These are phyloP conservation scores for Posidonia australis DNA, from an alignment of 106 monocot genomes.

Conservation along the genomic window DNA sequence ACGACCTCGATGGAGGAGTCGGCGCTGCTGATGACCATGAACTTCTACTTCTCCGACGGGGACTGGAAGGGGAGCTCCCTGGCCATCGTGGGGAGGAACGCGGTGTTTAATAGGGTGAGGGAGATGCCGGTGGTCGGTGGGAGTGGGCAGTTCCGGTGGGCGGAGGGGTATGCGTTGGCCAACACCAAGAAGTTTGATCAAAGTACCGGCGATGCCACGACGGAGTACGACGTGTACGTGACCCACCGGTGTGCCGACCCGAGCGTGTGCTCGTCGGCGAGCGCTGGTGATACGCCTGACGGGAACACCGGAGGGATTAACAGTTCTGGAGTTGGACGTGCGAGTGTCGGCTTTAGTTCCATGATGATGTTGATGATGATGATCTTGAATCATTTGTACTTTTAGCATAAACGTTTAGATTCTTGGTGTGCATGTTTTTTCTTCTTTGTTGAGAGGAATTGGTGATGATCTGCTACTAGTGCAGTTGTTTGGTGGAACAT, in stretches of 20 bases:
- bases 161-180: conserved; percentile 6
- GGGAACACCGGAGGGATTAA: no score
- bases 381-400: no score
- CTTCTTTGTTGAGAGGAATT: no score
- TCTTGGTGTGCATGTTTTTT: no score
- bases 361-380: no score
- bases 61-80: conserved; percentile 15
- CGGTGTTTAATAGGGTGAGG: background rate
- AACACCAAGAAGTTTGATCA: background rate
- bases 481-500: no score
- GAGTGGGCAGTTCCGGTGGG: conserved; percentile 9
- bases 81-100: conserved; percentile 15
- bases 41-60: conserved; percentile 14
- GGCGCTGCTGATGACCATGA: conserved; percentile 14
- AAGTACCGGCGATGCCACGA: background rate
- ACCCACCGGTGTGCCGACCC: background rate
- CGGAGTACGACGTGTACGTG: conserved; percentile 21
- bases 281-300: background rate
- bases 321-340: no score
- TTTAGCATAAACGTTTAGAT: no score
- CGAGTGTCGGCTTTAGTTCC: no score
- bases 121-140: conserved; percentile 24
- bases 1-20: conserved; percentile 7
- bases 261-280: background rate
- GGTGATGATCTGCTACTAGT: no score